Base-by-base conservation (phyloP, 176 grass and related monocot genomes). In the Raddia distichophylla region DNA sequence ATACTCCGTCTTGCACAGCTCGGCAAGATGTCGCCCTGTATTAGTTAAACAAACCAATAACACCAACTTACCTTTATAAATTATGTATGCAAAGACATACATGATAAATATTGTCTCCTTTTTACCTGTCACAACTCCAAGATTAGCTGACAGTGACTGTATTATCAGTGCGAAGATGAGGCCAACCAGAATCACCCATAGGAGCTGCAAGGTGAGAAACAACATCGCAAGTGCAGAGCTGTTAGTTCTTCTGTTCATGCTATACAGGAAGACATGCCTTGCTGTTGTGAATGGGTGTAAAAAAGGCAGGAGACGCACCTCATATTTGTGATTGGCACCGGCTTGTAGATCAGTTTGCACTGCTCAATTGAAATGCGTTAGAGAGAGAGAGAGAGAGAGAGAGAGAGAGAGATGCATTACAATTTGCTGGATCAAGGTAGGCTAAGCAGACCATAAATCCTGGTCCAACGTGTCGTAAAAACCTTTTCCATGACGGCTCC, bases 321-420 rank as follows among this genome's bases (percentile, higher is more conserved):
- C 95, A 2, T 93, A 98, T 75, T 22, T 93, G 75, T 94, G 90
- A 75, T 91, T 89, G 19, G 95, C 84, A 1, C 95, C 95, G 9
- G 95, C 95, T 83, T 98, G 95, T 49, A 98, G 73, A 70, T 93
- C 92, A 3, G 95, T 93, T 68, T 94, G 78, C 92, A 94, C 92
- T 98, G 90, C 80, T 63, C 35, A 61, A 15, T 71, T 53, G 22
- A 40, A 53, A 60, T 14, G 45, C 73, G 81, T 64, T 4, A 3
- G 37, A 40, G 37, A 40, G 37, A 5, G 37, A 5, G 37, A 40
- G 37, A 40, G 37, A 40, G 20, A 19, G 20, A 43, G 0, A 27
- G 71, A 60, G 6, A 46, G n/a, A 75, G 20, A 74, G 16, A 70
- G 22, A 70, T 27, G 1, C 20, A 58, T 62, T 91, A 97, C 91